Base-by-base conservation (phyloP, 73 alveolate genomes). In the Paramecium pentaurelia region DNA sequence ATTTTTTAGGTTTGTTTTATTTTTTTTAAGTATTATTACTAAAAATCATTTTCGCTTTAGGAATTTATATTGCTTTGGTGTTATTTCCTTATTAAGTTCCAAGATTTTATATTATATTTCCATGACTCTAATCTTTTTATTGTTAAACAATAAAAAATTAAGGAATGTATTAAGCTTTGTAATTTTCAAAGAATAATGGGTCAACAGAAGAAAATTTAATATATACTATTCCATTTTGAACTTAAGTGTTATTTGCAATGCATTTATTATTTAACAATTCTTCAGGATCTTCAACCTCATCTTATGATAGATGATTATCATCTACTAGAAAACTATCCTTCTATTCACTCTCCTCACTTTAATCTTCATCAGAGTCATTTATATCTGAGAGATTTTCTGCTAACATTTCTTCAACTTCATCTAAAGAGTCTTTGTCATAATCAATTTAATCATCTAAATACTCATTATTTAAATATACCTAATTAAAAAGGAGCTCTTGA, bases 241-340 rank as follows among this genome's bases (percentile, higher is more conserved):
- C 12, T 32, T 64, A 64, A 2, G 84, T 34, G 30, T 64, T 64
- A 34, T 64, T 34, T 12, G 42, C 47, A 12, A 64, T 64, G 8
- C 42, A 64, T 32, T 64, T 64, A 64, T 64, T 64, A 34, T 64
- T 64, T 32, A 64, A 0, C 12, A 64, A 8, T 64, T 64, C 84
- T 27, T 64, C 84, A 28, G 84, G 84, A 64, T 64, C 84, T 3
- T 64, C 84, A 14, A 64, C 84, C 30, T 64, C 84, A 64, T 64
- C 84, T 64, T 64, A 8, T 12, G 84, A 64, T 64, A 64, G 30
- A 34, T 64, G 84, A 64, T 64, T 34, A 32, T 64, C 84, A 64
- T 64, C 84, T 64, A 64, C 84, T 42, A 64, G 12, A 64, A 64
- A 64, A 28, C 84, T 64, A 64, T 64, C 47, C 25, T 18, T 64